Conservation (phyloP, 805 yeast species). For the Saturnispora quitensis region DNA sequence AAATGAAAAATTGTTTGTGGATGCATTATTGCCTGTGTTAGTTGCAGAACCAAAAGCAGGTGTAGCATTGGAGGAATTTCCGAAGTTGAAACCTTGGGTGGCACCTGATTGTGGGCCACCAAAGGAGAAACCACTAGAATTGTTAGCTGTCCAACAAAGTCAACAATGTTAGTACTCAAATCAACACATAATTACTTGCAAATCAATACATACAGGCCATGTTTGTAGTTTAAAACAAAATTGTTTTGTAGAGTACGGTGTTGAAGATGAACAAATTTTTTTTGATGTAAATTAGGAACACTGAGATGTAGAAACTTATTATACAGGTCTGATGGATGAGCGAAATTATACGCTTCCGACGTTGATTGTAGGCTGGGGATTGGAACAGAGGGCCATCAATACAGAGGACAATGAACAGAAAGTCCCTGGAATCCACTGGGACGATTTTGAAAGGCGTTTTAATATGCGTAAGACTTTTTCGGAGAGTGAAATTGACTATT, state of each 20-base stretch:
- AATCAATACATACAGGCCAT: neutral
- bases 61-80: neutral
- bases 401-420: slow-evolving; percentile 26
- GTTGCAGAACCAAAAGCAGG: slow-evolving; percentile 2
- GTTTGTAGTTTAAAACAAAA: neutral
- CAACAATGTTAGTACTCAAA: neutral
- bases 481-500: slow-evolving; percentile 55
- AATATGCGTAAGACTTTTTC: slow-evolving; percentile 47
- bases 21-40: neutral
- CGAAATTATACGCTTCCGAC: slow-evolving; percentile 3
- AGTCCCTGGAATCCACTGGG: slow-evolving; percentile 20
- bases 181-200: neutral
- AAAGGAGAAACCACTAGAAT: slow-evolving; percentile 3
- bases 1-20: neutral
- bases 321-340: neutral
- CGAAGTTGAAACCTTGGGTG: neutral
- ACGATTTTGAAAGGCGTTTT: slow-evolving; percentile 14
- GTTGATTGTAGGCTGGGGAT: slow-evolving; percentile 2
- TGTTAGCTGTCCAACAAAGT: neutral
- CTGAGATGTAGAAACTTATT: neutral
- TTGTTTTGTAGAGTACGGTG: neutral
- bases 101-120: neutral
- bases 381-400: slow-evolving; percentile 14
- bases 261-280: neutral
- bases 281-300: neutral